A percentile compares a stretch with the other conserved stretches of the same genome.
Conservation (phyloP, 78 protist genomes). For the Dictyostelium firmibasis region DNA sequence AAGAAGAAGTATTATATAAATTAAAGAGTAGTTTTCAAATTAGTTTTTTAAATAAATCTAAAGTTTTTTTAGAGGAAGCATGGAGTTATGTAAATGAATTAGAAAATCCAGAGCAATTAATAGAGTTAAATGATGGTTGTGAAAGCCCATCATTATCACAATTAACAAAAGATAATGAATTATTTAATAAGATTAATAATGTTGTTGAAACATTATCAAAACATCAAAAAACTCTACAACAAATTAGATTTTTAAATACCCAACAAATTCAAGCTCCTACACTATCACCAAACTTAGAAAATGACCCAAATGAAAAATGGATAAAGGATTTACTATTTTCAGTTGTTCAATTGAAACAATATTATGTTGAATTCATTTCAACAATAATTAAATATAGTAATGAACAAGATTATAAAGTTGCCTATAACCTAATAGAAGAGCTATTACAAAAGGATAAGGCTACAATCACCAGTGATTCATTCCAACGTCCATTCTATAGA, state of each 20-base stretch:
- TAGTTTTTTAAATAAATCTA: conserved; percentile 1
- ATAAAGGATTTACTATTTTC: not conserved
- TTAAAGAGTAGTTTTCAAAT: not conserved
- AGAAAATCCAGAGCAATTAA: not conserved
- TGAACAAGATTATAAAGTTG: not conserved
- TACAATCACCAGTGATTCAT: not conserved
- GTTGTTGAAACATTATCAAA: not conserved
- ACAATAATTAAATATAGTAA: not conserved
- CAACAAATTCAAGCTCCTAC: not conserved
- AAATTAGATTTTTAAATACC: not conserved
- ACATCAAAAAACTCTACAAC: conserved; percentile 9
- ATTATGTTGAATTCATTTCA: not conserved
- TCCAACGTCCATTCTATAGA: conserved; percentile 16
- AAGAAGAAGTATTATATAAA: not conserved
- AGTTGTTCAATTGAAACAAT: not conserved
- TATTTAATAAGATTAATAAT: not conserved
- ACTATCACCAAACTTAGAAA: not conserved
- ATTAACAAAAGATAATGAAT: not conserved
- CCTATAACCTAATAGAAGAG: not conserved
- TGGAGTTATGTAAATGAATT: not conserved
- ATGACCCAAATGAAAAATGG: not conserved
- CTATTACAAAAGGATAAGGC: not conserved
- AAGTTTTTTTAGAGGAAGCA: not conserved
- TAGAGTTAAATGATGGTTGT: not conserved
- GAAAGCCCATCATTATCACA: not conserved